Percentiles rank a stretch among this genome's conserved stretches.
Conservation (phyloP, 208 protist species). For the Leishmania mexicana region DNA sequence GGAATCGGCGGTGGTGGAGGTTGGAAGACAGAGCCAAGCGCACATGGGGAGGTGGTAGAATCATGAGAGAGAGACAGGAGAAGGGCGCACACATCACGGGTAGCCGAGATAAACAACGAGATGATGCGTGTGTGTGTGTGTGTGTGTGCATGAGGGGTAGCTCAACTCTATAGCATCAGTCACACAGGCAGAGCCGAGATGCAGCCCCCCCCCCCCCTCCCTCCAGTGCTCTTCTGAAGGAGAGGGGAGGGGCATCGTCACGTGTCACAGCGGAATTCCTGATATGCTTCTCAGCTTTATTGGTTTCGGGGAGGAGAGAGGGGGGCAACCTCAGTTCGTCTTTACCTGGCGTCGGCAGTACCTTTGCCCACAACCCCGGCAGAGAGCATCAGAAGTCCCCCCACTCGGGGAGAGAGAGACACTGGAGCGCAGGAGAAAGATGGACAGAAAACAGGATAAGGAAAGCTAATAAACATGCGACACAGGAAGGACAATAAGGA, state of each 20-base stretch:
- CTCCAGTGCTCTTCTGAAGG: too few relatives aligned
- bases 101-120: background rate
- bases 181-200: background rate
- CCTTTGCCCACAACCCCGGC: background rate
- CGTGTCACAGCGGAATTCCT: background rate
- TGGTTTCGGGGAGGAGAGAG: background rate
- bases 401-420: slow-evolving; percentile 11
- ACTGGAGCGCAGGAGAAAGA: background rate
- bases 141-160: background rate
- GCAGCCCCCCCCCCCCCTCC: too few relatives aligned
- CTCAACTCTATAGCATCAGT: background rate
- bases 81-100: background rate
- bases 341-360: background rate
- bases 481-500: slow-evolving; percentile 11
- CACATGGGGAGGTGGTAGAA: background rate
- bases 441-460: background rate
- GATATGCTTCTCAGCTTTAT: background rate
- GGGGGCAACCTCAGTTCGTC: background rate
- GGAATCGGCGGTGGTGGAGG: background rate
- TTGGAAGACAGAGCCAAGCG: background rate
- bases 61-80: background rate
- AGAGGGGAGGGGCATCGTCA: background rate
- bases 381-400: background rate
- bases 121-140: background rate
- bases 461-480: background rate